phyloP scores from a whole-genome alignment of 2,329 filamentous ascomycete species.

The Botrytis medusae region DNA sequence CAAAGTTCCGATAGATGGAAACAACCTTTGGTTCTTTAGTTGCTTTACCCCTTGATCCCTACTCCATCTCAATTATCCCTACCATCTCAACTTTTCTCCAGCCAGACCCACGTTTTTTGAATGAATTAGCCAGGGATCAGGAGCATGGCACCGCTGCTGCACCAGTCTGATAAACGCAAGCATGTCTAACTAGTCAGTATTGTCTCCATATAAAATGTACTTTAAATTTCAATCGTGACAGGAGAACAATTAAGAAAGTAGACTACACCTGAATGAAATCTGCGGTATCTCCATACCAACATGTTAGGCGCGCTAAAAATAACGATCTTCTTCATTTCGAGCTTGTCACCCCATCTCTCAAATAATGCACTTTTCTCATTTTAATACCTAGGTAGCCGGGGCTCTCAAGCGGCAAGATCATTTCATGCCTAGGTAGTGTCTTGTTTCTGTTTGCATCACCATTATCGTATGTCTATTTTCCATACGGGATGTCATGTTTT shows the following conservation, averaged over 20 bases:
- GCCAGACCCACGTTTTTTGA: constrained; percentile 21
- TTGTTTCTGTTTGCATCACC: constrained; percentile 14
- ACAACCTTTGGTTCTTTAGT: constrained; percentile 6
- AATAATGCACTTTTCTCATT: constrained; percentile 4
- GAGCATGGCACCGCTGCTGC: neutral
- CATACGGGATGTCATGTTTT: constrained; percentile 5
- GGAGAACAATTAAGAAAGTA: neutral
- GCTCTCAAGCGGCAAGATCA: constrained; percentile 6
- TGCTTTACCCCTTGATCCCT: constrained; percentile 12
- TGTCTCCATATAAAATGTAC: constrained; percentile 11
- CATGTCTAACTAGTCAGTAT: constrained; percentile 4
- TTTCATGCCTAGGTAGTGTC: neutral
- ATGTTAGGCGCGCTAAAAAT: constrained; percentile 11
- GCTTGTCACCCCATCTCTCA: constrained; percentile 10
- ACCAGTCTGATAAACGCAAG: constrained; percentile 15
- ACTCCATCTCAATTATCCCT: constrained; percentile 10
- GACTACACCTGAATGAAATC: neutral
- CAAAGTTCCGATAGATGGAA: constrained; percentile 13
- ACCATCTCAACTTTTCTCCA: constrained; percentile 12
- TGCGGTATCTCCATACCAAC: neutral
- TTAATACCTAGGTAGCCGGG: constrained; percentile 4
- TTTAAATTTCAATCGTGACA: neutral
- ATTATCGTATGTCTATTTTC: constrained; percentile 9
- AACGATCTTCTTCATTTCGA: neutral
- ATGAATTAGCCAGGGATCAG: neutral